These are phyloP conservation scores for Tricholoma bakamatsutake DNA, from an alignment of 768 basidiomycete species.

Conservation along the genomic window DNA sequence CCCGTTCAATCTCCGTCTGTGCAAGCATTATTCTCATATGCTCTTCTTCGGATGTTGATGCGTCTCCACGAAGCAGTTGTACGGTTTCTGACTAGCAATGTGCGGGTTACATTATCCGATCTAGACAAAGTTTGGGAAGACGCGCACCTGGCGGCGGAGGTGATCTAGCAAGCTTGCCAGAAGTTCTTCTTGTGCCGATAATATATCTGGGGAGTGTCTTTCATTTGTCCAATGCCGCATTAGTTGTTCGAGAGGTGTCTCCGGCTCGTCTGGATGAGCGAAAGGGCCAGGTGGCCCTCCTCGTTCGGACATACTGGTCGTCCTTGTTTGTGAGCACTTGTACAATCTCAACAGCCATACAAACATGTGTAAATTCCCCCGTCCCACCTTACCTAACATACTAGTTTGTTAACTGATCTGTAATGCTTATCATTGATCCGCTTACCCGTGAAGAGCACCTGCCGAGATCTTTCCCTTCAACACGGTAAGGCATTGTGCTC, in stretches of 20 bases:
- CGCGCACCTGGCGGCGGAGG: constrained; percentile 72
- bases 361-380: too few species aligned
- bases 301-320: too few species aligned
- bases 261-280: constrained; percentile 23
- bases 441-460: too few species aligned
- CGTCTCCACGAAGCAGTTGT: constrained; percentile 70
- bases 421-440: too few species aligned
- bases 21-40: constrained; percentile 91
- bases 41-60: constrained; percentile 84
- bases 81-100: constrained; percentile 66
- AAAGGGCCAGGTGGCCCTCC: too few species aligned
- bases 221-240: constrained; percentile 87
- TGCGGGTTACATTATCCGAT: neutral
- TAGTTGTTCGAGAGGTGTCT: constrained; percentile 62
- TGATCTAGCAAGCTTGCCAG: constrained; percentile 66
- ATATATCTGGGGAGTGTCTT: constrained; percentile 72
- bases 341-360: too few species aligned
- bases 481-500: too few species aligned
- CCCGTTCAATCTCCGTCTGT: constrained; percentile 90
- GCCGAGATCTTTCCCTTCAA: too few species aligned
- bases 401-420: too few species aligned
- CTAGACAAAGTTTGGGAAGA: neutral
- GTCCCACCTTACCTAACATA: too few species aligned
- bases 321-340: too few species aligned
- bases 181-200: constrained; percentile 67